Conservation (phyloP, 192 early-diverging fungal species). For the Gaertneriomyces sp. region DNA sequence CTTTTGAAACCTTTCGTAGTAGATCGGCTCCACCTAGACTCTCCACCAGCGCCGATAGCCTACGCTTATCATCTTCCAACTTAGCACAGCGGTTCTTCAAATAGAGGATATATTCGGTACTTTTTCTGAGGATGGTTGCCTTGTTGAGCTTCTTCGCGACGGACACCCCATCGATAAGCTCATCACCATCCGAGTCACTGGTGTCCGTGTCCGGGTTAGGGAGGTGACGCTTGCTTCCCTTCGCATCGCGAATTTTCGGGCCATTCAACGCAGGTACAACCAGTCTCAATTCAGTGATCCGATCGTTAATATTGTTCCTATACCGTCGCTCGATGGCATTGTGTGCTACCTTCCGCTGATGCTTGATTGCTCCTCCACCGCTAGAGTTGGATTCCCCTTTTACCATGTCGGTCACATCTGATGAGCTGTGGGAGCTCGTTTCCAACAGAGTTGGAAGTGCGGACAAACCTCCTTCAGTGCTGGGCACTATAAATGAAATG, state of each 20-base stretch:
- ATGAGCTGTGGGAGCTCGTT: no score
- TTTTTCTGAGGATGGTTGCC: constrained; percentile 85
- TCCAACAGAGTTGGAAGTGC: no score
- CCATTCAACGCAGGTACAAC: constrained; percentile 79
- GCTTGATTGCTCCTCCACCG: constrained; percentile 9
- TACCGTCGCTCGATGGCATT: constrained; percentile 94
- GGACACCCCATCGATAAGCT: constrained; percentile 70
- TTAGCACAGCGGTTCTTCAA: constrained; percentile 16
- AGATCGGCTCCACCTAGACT: constrained; percentile 16
- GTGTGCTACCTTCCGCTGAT: constrained; percentile 82
- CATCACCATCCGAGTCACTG: constrained; percentile 54
- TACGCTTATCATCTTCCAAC: constrained; percentile 7
- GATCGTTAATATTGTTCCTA: constrained; percentile 95
- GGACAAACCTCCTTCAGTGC: no score
- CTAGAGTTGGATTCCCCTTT: no score
- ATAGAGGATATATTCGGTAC: constrained; percentile 83
- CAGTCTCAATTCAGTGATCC: constrained; percentile 81
- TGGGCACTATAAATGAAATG: no score
- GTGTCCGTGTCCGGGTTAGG: constrained; percentile 49
- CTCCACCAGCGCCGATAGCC: constrained; percentile 4
- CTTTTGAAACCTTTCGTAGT: neutral
- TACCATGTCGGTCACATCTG: no score
- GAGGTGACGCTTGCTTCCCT: constrained; percentile 36
- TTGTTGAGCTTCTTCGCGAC: constrained; percentile 89
- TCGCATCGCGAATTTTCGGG: constrained; percentile 40